Evolutionary conservation across 495 filamentous ascomycete species (phyloP).

Genomic region (Talaromyces stipitatus): DNA sequence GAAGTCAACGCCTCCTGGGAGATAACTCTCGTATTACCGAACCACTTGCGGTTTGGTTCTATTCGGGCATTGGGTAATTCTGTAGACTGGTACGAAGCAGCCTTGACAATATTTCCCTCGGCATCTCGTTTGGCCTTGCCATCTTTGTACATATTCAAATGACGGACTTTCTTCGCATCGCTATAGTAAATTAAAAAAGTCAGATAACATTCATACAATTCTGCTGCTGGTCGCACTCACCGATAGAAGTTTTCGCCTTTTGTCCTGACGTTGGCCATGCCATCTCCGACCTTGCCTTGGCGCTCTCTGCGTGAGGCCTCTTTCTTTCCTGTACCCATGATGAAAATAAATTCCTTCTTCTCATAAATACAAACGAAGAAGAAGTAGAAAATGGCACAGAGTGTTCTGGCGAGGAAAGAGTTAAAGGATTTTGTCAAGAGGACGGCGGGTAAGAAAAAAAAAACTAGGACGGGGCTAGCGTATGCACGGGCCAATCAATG

Average conservation of each 20-base stretch:
- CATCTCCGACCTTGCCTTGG: slow-evolving; percentile 74
- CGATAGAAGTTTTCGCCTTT: slow-evolving; percentile 98
- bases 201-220: neutral
- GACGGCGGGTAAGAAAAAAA: slow-evolving; percentile 11
- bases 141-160: slow-evolving; percentile 80
- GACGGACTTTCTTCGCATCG: slow-evolving; percentile 78
- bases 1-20: slow-evolving; percentile 60
- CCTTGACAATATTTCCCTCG: slow-evolving; percentile 66
- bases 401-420: slow-evolving; percentile 22
- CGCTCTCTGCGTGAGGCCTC: slow-evolving; percentile 72
- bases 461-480: slow-evolving; percentile 20
- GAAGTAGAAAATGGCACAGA: slow-evolving; percentile 16
- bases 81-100: slow-evolving; percentile 75
- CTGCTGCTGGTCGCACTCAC: slow-evolving; percentile 25
- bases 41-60: slow-evolving; percentile 91
- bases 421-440: slow-evolving; percentile 9
- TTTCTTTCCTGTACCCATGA: slow-evolving; percentile 95
- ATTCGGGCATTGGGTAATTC: slow-evolving; percentile 77
- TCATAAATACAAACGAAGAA: slow-evolving; percentile 5
- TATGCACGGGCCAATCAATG: slow-evolving; percentile 34
- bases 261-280: slow-evolving; percentile 79
- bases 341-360: slow-evolving; percentile 18
- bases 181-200: slow-evolving; percentile 26
- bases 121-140: slow-evolving; percentile 70
- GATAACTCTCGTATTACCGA: slow-evolving; percentile 65